Conservation (phyloP, 768 basidiomycete genomes). For the Lentinula raphanica region DNA sequence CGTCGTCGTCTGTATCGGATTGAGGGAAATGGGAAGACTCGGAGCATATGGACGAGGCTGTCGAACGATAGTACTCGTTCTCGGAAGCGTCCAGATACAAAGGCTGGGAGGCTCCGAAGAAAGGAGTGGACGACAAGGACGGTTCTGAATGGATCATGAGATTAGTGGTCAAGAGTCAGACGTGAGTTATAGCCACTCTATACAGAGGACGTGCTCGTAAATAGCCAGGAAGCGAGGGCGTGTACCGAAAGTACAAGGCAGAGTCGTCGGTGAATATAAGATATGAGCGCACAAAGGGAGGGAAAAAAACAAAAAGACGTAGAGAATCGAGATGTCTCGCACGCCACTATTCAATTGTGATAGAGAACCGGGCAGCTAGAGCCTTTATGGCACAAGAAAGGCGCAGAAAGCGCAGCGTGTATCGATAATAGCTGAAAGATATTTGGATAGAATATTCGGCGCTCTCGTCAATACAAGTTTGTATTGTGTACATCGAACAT, state of each 20-base stretch:
- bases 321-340: background rate
- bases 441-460: too few species aligned
- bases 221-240: background rate
- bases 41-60: constrained; percentile 6
- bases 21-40: constrained; percentile 23
- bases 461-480: background rate
- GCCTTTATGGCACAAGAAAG: background rate
- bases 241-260: background rate
- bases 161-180: background rate
- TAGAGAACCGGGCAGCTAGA: background rate
- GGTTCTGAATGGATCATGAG: background rate
- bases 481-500: too few species aligned
- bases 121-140: constrained; percentile 7
- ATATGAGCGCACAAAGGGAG: background rate
- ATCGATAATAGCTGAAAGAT: too few species aligned
- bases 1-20: constrained; percentile 17
- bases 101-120: constrained; percentile 1
- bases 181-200: background rate
- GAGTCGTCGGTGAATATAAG: background rate
- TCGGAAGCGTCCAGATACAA: constrained; percentile 8
- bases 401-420: too few species aligned
- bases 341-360: background rate
- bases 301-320: background rate
- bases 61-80: constrained; percentile 2
- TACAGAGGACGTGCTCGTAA: background rate